phyloP scores from a whole-genome alignment of 192 early-diverging fungal genomes.

The Borealophlyctis nickersoniae region DNA sequence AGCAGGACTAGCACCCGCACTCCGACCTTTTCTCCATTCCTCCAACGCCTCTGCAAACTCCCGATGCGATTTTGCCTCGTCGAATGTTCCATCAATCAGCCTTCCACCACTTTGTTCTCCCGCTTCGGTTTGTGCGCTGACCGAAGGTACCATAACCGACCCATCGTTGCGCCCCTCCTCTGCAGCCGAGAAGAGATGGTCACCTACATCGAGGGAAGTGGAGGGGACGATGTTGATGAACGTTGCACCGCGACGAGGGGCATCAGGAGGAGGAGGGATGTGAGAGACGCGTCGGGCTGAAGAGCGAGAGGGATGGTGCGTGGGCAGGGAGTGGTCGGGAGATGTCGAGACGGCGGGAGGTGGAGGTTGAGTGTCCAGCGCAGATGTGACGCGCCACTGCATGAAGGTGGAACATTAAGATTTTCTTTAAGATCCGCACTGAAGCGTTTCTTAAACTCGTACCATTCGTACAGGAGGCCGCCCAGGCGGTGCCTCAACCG shows the following conservation, averaged over 20 bases:
- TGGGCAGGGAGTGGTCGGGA: not conserved
- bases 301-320: not conserved
- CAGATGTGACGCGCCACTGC: constrained; percentile 13
- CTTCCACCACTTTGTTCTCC: not conserved
- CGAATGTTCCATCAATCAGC: constrained; percentile 19
- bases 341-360: constrained; percentile 1
- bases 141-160: not conserved
- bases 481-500: no score
- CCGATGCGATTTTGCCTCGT: constrained; percentile 21
- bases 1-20: not conserved
- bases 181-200: not conserved
- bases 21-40: constrained; percentile 16
- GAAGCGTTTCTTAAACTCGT: no score
- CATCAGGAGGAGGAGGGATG: not conserved
- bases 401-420: no score
- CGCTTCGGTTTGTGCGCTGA: not conserved
- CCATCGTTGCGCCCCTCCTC: constrained; percentile 9
- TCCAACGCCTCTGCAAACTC: constrained; percentile 17
- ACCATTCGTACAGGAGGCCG: constrained; percentile 8
- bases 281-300: constrained; percentile 3
- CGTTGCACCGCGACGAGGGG: not conserved
- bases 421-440: no score
- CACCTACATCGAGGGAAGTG: not conserved
- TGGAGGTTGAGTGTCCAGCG: not conserved
- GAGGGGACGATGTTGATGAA: constrained; percentile 13